A percentile compares a stretch with the other conserved stretches of the same genome.
phyloP scores from a whole-genome alignment of 2,329 filamentous ascomycete genomes.

The Fusarium neocosmosporiellum region DNA sequence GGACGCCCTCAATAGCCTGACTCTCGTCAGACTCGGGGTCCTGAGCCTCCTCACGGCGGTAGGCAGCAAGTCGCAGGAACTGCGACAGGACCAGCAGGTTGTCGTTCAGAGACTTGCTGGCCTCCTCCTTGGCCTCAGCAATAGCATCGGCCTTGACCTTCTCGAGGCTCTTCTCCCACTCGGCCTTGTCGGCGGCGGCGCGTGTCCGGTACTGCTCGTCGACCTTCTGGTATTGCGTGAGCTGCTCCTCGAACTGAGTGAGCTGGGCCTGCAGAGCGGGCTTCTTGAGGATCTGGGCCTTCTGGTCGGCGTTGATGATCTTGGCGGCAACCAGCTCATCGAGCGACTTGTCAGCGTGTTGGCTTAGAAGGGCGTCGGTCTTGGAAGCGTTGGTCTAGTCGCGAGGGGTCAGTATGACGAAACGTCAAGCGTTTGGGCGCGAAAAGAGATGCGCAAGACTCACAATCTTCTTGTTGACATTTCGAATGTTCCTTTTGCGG shows the following conservation, averaged over 20 bases:
- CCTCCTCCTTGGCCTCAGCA: slow-evolving; percentile 61
- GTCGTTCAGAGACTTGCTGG: slow-evolving; percentile 67
- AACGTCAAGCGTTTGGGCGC: slow-evolving; percentile 6
- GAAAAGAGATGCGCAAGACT: slow-evolving; percentile 50
- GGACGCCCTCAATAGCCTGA: slow-evolving; percentile 82
- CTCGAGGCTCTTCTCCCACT: slow-evolving; percentile 68
- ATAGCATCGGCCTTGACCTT: slow-evolving; percentile 66
- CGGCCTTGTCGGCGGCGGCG: slow-evolving; percentile 67
- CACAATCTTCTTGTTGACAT: slow-evolving; percentile 94
- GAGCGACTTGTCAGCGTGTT: slow-evolving; percentile 76
- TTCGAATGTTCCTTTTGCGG: slow-evolving; percentile 80
- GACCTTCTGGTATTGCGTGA: slow-evolving; percentile 79
- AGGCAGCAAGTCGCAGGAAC: slow-evolving; percentile 83
- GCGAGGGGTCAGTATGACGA: slow-evolving; percentile 30
- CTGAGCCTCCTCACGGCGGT: slow-evolving; percentile 76
- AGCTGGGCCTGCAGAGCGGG: slow-evolving; percentile 76
- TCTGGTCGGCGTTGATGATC: slow-evolving; percentile 85
- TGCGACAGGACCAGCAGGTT: slow-evolving; percentile 79
- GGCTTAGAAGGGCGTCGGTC: slow-evolving; percentile 75
- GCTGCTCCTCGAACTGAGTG: slow-evolving; percentile 77
- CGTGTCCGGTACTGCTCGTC: slow-evolving; percentile 77
- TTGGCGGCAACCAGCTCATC: slow-evolving; percentile 77
- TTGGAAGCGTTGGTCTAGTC: slow-evolving; percentile 75
- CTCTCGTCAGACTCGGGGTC: slow-evolving; percentile 76
- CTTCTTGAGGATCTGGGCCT: slow-evolving; percentile 81